Evolutionary conservation across 495 filamentous ascomycete genomes (phyloP), one percentile per base, ranked within the genome.

Genomic region (Tuber magnatum): DNA sequence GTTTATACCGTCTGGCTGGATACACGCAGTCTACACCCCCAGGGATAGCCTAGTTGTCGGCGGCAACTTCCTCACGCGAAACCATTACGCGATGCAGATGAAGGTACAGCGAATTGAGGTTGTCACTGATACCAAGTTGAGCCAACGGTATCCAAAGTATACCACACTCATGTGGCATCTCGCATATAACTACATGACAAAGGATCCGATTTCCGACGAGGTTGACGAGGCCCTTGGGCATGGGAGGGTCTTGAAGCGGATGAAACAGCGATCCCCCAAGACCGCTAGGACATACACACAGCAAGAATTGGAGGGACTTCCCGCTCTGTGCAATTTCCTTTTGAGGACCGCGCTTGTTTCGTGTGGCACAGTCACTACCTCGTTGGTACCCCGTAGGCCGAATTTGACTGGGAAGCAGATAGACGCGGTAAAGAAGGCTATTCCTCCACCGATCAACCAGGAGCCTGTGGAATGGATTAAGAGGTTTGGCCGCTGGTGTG

Each of bases 1-100:
- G 89, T 84, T 93, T 56, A 93, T 93, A 74, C 91, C 91, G 8
- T 91, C 91, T 20, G 91, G 91, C 18, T 93, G 91, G 91, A 93
- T 93, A 72, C 91, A 93, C 80, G 91, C 91, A 22, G 91, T 93
- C 10, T 93, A 92, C 90, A 93, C 91, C 24, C 91, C 91, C 2
- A 87, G 90, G 76, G 89, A 92, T 80, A 92, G 90, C 78, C 81
- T 93, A 69, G 91, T 93, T 28, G 92, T 93, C 74, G 91, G 91
- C 38, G 91, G 91, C 39, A 93, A 93, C 81, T 93, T 92, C 77
- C 84, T 93, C 43, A 93, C 91, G 2, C 84, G 89, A 44, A 83
- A 91, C 77, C 90, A 91, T 71, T 92, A 90, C 79, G 86, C 86
- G 35, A 93, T 91, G 86, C 91, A 93, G 82, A 88, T 93, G 80